Conservation (phyloP, 2,329 filamentous ascomycete species). For the Westerdykella aurantiaca region DNA sequence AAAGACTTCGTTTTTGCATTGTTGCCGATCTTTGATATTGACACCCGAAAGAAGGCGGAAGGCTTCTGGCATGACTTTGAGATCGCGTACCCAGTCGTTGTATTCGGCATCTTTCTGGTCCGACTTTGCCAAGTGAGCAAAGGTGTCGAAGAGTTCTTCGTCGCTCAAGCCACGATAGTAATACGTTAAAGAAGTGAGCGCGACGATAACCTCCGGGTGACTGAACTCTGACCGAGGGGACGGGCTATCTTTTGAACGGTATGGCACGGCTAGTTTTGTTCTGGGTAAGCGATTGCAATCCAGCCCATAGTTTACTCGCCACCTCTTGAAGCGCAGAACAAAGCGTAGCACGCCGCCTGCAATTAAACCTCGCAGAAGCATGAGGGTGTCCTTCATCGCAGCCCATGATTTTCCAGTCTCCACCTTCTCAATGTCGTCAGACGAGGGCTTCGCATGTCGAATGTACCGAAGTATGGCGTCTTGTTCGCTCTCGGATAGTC, state of each 20-base stretch:
- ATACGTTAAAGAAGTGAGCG: constrained; percentile 49
- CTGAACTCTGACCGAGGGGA: constrained; percentile 61
- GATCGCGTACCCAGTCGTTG: constrained; percentile 45
- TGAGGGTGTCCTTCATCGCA: constrained; percentile 37
- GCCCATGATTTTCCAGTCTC: constrained; percentile 14
- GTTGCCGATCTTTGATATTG: constrained; percentile 53
- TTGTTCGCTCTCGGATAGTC: constrained; percentile 13
- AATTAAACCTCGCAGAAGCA: constrained; percentile 57
- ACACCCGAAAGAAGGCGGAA: constrained; percentile 52
- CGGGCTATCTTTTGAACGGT: constrained; percentile 58
- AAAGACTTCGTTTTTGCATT: constrained; percentile 49
- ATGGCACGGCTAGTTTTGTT: constrained; percentile 55
- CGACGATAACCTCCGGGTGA: constrained; percentile 54
- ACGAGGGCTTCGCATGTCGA: constrained; percentile 33
- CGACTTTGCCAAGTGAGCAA: constrained; percentile 49
- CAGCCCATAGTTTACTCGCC: constrained; percentile 57
- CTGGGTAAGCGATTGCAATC: constrained; percentile 44
- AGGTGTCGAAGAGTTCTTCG: constrained; percentile 46
- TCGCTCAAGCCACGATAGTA: constrained; percentile 55
- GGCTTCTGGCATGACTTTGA: constrained; percentile 37
- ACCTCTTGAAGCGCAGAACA: constrained; percentile 56
- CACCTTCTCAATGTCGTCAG: constrained; percentile 11
- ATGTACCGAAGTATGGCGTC: constrained; percentile 21
- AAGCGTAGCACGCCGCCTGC: constrained; percentile 27
- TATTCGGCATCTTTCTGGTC: constrained; percentile 56